These are phyloP conservation scores for Beauveria scarabaeidicola DNA, from an alignment of 2,329 filamentous ascomycete genomes.

Conservation along the genomic window DNA sequence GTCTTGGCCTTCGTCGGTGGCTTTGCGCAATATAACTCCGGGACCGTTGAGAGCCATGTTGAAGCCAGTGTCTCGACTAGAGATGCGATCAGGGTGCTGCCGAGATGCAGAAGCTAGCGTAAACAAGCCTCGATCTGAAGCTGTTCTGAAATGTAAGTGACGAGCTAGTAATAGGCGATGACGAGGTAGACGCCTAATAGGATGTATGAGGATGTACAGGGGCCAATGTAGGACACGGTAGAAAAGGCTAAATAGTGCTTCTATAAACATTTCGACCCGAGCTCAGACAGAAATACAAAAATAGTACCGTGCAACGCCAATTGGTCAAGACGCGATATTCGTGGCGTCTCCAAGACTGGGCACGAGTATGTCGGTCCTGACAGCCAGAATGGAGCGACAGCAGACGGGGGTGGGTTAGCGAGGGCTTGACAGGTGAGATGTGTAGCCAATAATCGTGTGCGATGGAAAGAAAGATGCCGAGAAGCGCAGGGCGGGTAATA, in stretches of 20 bases:
- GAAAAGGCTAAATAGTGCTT: not conserved
- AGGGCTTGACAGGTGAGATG: not conserved
- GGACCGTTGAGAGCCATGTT: slow-evolving; percentile 6
- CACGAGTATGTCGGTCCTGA: not conserved
- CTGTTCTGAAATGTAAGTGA: not conserved
- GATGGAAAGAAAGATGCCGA: slow-evolving; percentile 2
- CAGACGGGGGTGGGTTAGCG: not conserved
- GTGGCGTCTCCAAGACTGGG: not conserved
- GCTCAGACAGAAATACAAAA: not conserved
- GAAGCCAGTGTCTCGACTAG: not conserved
- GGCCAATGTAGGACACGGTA: not conserved
- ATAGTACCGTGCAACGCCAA: not conserved
- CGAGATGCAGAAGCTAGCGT: not conserved
- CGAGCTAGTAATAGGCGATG: not conserved
- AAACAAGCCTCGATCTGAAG: not conserved
- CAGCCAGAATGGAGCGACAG: not conserved
- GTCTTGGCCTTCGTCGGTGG: slow-evolving; percentile 5
- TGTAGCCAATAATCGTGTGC: not conserved
- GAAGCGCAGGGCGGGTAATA: not conserved
- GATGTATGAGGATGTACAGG: not conserved
- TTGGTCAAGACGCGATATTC: not conserved
- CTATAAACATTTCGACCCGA: not conserved
- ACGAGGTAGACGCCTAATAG: not conserved
- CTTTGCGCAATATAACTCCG: not conserved
- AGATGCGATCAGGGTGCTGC: not conserved